Evolutionary conservation across 1,284 basidiomycete genomes (phyloP).

Genomic region (Leccinum griseonigrum): DNA sequence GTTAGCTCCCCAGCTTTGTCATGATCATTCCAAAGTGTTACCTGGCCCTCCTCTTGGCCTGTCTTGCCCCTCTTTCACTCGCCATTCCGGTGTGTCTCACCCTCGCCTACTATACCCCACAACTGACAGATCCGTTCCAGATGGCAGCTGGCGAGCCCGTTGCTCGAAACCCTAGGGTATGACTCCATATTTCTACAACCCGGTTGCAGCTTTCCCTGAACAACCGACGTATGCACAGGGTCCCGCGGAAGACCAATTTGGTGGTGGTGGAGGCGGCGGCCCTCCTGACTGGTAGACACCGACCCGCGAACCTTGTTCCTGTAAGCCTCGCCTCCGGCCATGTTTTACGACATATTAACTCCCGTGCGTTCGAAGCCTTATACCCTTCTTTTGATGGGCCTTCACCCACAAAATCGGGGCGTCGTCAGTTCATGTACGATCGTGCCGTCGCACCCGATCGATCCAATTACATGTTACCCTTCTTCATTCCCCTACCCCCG

Average conservation of each 20-base stretch:
- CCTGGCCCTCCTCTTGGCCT: constrained; percentile 23
- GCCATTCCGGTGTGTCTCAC: constrained; percentile 22
- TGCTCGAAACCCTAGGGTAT: constrained; percentile 16
- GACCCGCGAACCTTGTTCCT: neutral
- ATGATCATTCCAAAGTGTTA: constrained; percentile 23
- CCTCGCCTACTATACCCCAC: neutral
- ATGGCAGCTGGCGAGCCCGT: constrained; percentile 5
- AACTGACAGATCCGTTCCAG: constrained; percentile 12
- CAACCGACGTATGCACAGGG: constrained; percentile 3
- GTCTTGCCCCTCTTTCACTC: constrained; percentile 21
- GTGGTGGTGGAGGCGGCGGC: constrained; percentile 10
- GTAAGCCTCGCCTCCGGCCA: constrained; percentile 12
- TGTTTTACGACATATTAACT: constrained; percentile 6
- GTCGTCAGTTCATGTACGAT: constrained; percentile 12
- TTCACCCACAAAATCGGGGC: constrained; percentile 9
- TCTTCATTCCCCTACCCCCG: constrained; percentile 6
- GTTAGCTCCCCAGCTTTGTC: constrained; percentile 3
- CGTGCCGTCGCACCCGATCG: constrained; percentile 3
- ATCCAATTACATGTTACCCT: neutral
- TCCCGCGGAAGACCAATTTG: constrained; percentile 20
- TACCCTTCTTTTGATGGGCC: neutral
- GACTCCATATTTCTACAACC: neutral
- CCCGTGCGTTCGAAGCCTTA: constrained; percentile 3
- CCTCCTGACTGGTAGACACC: constrained; percentile 27
- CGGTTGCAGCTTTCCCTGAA: constrained; percentile 5